Conservation (phyloP, 2,329 filamentous ascomycete genomes). For the Beauveria pseudobassiana region DNA sequence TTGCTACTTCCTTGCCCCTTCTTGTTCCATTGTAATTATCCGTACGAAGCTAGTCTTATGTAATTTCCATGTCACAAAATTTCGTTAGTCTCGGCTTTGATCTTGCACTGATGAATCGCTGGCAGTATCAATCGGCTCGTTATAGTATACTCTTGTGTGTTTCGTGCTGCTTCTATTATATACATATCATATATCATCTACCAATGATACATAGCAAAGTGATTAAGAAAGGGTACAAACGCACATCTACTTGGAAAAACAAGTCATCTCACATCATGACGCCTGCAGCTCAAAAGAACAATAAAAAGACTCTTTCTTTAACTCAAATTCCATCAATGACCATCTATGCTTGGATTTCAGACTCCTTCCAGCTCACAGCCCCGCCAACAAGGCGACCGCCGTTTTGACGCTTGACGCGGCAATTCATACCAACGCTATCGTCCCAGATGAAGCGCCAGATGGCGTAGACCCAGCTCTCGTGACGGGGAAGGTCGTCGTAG, state of each 20-base stretch:
- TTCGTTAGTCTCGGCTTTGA: too few species aligned
- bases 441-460: constrained; percentile 96
- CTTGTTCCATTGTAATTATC: not conserved
- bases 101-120: too few species aligned
- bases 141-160: too few species aligned
- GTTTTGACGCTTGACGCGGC: constrained; percentile 84
- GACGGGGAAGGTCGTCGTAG: constrained; percentile 78
- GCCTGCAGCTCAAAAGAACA: not conserved
- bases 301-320: not conserved
- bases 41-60: constrained; percentile 6
- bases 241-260: not conserved
- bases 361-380: constrained; percentile 52
- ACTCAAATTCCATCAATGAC: constrained; percentile 6
- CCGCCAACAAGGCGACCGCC: constrained; percentile 57
- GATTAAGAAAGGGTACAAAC: not conserved
- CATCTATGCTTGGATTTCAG: constrained; percentile 56
- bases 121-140: not conserved
- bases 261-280: not conserved
- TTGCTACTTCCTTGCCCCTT: not conserved
- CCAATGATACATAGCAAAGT: not conserved
- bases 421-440: constrained; percentile 80
- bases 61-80: not conserved
- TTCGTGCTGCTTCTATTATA: not conserved
- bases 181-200: not conserved
- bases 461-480: constrained; percentile 85